Evolutionary conservation across 495 filamentous ascomycete species (phyloP).

Genomic region (Staphylotrichum longicolle): DNA sequence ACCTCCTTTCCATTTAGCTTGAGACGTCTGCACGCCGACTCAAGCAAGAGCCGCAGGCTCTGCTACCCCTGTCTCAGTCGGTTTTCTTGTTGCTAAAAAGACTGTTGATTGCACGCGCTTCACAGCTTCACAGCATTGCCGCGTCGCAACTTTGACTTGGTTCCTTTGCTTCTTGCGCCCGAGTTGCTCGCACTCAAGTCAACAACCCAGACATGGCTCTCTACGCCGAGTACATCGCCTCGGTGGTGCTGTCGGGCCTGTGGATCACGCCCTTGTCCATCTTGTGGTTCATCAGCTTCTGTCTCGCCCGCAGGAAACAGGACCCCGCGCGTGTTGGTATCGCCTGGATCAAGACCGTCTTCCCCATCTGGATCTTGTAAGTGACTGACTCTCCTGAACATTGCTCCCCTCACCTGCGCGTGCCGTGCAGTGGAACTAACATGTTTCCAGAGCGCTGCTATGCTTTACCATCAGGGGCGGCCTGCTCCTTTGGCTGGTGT

Average conservation of each 20-base stretch:
- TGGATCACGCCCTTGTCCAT: slow-evolving; percentile 22
- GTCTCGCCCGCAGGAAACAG: slow-evolving; percentile 18
- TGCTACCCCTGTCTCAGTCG: too few relatives aligned
- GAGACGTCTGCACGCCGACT: too few relatives aligned
- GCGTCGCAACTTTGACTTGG: too few relatives aligned
- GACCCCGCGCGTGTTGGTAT: slow-evolving; percentile 29
- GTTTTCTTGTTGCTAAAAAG: too few relatives aligned
- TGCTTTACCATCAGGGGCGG: neutral
- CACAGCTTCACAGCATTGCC: too few relatives aligned
- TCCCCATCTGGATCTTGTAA: slow-evolving; percentile 26
- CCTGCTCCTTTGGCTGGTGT: neutral
- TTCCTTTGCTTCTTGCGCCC: too few relatives aligned
- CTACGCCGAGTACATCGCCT: neutral
- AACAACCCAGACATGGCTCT: neutral
- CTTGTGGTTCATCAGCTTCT: slow-evolving; percentile 28
- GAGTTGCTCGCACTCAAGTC: too few relatives aligned
- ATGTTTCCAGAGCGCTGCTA: neutral
- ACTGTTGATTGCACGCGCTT: too few relatives aligned
- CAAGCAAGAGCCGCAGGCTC: too few relatives aligned
- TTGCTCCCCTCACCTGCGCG: neutral
- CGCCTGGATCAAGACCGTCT: slow-evolving; percentile 27
- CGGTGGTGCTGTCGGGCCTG: slow-evolving; percentile 14
- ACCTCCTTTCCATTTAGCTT: neutral
- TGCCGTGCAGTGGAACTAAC: neutral
- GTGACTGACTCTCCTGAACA: neutral